These are phyloP conservation scores for Metschnikowia vanudenii DNA, from an alignment of 805 yeast genomes.

Conservation along the genomic window DNA sequence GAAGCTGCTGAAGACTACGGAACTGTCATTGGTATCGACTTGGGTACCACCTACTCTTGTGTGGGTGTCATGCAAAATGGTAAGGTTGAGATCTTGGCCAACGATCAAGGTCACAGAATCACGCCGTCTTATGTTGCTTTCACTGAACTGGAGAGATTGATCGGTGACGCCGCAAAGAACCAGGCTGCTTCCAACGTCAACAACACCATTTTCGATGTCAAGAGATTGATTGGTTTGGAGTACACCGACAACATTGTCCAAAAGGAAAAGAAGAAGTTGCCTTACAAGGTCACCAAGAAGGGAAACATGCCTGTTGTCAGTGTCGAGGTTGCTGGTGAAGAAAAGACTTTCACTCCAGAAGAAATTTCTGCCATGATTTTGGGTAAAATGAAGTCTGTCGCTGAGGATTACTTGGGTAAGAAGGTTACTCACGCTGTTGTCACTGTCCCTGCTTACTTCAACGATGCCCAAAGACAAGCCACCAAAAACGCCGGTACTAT, in stretches of 20 bases:
- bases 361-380: slow-evolving; percentile 93
- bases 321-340: slow-evolving; percentile 82
- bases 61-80: slow-evolving; percentile 93
- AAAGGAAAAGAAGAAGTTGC: slow-evolving; percentile 83
- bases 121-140: slow-evolving; percentile 96
- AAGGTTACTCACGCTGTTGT: slow-evolving; percentile 24
- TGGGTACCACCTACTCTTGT: slow-evolving; percentile 93
- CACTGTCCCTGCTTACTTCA: slow-evolving; percentile 24
- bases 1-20: slow-evolving; percentile 47
- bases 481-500: slow-evolving; percentile 25
- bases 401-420: slow-evolving; percentile 24
- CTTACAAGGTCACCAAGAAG: slow-evolving; percentile 74
- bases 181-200: slow-evolving; percentile 93
- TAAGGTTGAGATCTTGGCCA: slow-evolving; percentile 92
- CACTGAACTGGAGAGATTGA: slow-evolving; percentile 87
- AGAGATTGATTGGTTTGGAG: slow-evolving; percentile 92
- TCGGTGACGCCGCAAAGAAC: slow-evolving; percentile 97
- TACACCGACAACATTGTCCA: slow-evolving; percentile 20
- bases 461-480: slow-evolving; percentile 25
- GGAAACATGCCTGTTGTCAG: slow-evolving; percentile 78
- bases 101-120: slow-evolving; percentile 98
- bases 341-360: slow-evolving; percentile 87
- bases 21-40: slow-evolving; percentile 91
- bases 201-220: slow-evolving; percentile 88
- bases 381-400: slow-evolving; percentile 68